phyloP scores from a whole-genome alignment of 2,329 filamentous ascomycete genomes.

The Trichoderma breve region DNA sequence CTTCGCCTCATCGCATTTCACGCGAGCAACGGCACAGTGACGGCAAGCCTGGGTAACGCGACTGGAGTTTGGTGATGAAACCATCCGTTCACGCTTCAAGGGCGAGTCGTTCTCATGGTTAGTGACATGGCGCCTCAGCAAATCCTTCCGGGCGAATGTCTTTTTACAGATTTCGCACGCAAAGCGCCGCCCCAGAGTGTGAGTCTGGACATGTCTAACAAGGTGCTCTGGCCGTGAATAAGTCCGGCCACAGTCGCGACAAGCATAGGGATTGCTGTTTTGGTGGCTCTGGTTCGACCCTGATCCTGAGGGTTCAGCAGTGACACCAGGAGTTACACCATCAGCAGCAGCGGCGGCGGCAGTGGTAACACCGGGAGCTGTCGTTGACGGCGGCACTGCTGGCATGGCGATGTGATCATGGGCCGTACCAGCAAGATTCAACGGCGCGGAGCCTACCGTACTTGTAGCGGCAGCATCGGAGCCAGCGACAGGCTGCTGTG shows the following conservation, averaged over 20 bases:
- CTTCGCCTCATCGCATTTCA: constrained; percentile 56
- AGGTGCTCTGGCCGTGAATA: constrained; percentile 56
- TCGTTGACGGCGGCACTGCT: not conserved
- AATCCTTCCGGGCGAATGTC: constrained; percentile 53
- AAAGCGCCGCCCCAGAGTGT: constrained; percentile 51
- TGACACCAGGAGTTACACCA: not conserved
- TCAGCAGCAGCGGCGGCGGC: not conserved
- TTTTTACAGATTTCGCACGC: constrained; percentile 51
- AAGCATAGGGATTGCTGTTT: constrained; percentile 45
- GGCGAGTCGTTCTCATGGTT: constrained; percentile 51
- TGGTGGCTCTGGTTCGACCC: constrained; percentile 26
- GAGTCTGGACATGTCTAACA: constrained; percentile 50
- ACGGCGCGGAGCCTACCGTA: not conserved
- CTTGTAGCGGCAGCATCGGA: constrained; percentile 6
- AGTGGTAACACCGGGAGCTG: not conserved
- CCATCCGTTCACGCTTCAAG: constrained; percentile 46
- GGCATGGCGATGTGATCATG: constrained; percentile 4
- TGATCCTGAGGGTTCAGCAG: constrained; percentile 4
- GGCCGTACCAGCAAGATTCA: not conserved
- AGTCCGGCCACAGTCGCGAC: constrained; percentile 50
- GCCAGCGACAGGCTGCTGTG: not conserved
- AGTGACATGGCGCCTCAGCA: constrained; percentile 51
- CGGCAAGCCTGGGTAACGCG: constrained; percentile 54
- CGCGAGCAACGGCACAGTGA: constrained; percentile 50
- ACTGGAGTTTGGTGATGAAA: constrained; percentile 44